Evolutionary conservation across 345 rosid genomes (phyloP).

Genomic region (Lepidium africanum): DNA sequence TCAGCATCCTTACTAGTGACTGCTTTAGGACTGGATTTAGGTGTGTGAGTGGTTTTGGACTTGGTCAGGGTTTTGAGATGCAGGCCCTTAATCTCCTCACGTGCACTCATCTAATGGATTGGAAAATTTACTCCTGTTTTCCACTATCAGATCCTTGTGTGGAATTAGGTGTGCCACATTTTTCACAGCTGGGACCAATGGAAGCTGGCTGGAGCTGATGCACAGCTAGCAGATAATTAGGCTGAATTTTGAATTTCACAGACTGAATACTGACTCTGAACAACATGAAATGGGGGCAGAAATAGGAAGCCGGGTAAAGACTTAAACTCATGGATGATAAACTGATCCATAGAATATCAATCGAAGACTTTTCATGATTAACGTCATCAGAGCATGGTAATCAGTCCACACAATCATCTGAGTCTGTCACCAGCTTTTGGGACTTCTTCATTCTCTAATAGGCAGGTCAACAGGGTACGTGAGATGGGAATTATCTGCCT

Average conservation of each 20-base stretch:
- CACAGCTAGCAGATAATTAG: conserved; percentile 18
- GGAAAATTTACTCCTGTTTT: conserved; percentile 31
- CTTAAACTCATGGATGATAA: conserved; percentile 29
- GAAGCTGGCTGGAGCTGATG: conserved; percentile 42
- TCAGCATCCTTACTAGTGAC: conserved; percentile 36
- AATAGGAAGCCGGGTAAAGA: conserved; percentile 15
- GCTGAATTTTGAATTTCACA: conserved; percentile 31
- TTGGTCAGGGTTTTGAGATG: conserved; percentile 36
- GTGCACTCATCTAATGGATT: conserved; percentile 36
- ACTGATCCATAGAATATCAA: conserved; percentile 53
- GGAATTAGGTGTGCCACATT: conserved; percentile 29
- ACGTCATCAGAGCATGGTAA: conserved; percentile 27
- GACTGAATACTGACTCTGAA: conserved; percentile 39
- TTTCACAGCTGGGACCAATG: conserved; percentile 26
- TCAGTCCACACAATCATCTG: conserved; percentile 40
- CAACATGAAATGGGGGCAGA: conserved; percentile 34
- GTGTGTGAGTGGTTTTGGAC: conserved; percentile 38
- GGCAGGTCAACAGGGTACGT: conserved; percentile 3
- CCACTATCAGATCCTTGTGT: conserved; percentile 43
- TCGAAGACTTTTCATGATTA: conserved; percentile 32
- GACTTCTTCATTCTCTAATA: neutral
- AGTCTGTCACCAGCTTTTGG: conserved; percentile 15
- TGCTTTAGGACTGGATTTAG: conserved; percentile 42
- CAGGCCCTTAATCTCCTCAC: conserved; percentile 29
- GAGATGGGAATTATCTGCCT: conserved; percentile 17